Evolutionary conservation across 305 asterid genomes (phyloP).

Genomic region (Salvia sclarea): DNA sequence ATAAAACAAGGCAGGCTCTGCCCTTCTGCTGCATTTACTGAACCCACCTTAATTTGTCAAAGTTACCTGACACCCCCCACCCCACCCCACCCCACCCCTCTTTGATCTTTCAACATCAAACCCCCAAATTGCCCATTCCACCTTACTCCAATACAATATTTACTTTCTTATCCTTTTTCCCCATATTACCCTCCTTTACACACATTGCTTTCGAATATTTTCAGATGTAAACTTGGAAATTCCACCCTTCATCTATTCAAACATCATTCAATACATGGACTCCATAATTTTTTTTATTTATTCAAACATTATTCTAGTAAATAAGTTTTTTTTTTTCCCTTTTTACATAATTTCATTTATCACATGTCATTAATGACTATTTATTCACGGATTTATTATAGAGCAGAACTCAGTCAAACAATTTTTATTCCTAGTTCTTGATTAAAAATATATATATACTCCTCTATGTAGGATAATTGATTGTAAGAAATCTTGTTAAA

Average conservation of each 20-base stretch:
- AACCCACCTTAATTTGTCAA: constrained; percentile 51
- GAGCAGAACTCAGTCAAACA: too few species aligned
- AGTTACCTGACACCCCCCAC: constrained; percentile 29
- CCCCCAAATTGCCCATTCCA: constrained; percentile 31
- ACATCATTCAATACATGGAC: too few species aligned
- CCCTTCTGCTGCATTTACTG: constrained; percentile 43
- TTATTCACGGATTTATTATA: too few species aligned
- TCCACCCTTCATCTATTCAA: not conserved
- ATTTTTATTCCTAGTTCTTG: too few species aligned
- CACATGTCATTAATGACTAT: too few species aligned
- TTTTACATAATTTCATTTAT: too few species aligned
- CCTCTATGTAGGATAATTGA: too few species aligned
- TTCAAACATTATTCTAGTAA: too few species aligned
- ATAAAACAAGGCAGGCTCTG: constrained; percentile 41
- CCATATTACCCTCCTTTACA: not conserved
- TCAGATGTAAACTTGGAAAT: constrained; percentile 18
- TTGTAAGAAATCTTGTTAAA: too few species aligned
- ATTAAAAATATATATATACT: too few species aligned
- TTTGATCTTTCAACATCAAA: constrained; percentile 34
- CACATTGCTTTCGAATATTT: constrained; percentile 30
- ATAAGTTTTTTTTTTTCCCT: too few species aligned
- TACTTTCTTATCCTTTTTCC: not conserved
- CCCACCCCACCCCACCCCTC: not conserved
- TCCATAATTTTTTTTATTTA: too few species aligned
- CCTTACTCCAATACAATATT: constrained; percentile 11